Evolutionary conservation across 2,329 filamentous ascomycete genomes (phyloP), one percentile per base, ranked within the genome.

Genomic region (Ophiosphaerella korrae): DNA sequence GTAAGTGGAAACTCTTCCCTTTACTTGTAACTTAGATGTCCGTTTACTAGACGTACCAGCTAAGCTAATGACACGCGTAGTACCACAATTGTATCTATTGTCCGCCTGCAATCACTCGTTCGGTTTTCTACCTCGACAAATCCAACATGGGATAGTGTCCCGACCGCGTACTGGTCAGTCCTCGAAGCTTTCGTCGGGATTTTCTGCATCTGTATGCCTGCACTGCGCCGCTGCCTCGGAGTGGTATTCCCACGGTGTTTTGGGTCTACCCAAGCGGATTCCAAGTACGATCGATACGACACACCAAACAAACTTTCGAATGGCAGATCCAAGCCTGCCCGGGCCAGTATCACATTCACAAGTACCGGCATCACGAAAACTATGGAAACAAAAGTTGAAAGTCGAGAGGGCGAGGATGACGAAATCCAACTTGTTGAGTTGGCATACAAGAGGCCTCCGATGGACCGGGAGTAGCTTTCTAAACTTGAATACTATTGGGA

Each of bases 61-160:
- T 21, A 4, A 4, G 37, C 9, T 18, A n/a, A 13, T 5, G 8
- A 5, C 33, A 9, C 52, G 53, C 12, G 57, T 57, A 23, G 18
- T 21, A 21, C 18, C 3, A 76, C 73, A 2, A 53, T 78, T 11
- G 64, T 77, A 31, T 75, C 74, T 39, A 68, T 74, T 40, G 52
- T 78, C 23, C 74, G 76, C 3, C 62, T 78, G 3, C 64, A 68
- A n/a, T 70, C 73, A 2, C 63, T 78, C 9, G 68, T 77, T 39
- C 52, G 66, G 31, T 77, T 78, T 51, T 68, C 70, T 14, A 70
- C 62, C n/a, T 75, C 75, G 2, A 38, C 61, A 1, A 77, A 78
- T 48, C 50, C 74, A 23, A 66, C 59, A 26, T 73, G 67, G 61
- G 73, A 74, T 50, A 59, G 72, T 21, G 50, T 51, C 9, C 42